Evolutionary conservation across 441 rosid species (phyloP), one percentile per base, ranked within the genome.

Genomic region (Populus hybrid): DNA sequence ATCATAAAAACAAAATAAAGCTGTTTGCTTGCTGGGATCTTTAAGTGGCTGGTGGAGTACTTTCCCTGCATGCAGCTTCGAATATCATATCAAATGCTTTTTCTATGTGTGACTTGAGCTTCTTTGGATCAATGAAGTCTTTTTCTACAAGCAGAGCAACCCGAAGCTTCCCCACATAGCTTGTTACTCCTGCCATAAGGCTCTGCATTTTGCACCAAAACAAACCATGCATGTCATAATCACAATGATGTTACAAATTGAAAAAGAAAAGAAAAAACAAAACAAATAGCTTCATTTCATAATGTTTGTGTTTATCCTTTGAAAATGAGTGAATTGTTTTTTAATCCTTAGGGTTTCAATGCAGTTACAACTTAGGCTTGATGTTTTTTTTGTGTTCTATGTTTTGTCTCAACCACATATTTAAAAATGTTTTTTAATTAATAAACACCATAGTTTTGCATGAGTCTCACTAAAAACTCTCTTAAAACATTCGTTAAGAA

Each of bases 91-190:
- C 79, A 64, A 86, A 86, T 2, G 92, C 88, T 64, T 61, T 75
- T 23, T 85, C 82, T 28, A 86, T 71, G 77, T 79, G 83, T 16
- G 85, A 71, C n/a, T 76, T 79, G 64, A 86, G 78, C 82, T 77
- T 82, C 7, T 73, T 68, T 24, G 83, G 33, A 72, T 88, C 87
- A 9, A 89, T 74, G 77, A 85, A 86, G 18, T 71, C 88, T 61
- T 82, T 88, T 74, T 89, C 89, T 31, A 78, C 59, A 42, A 86
- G 87, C 20, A 89, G 64, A 0, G 88, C 84, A 59, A 89, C 35
- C 42, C 75, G 85, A 31, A 86, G 74, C 68, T 83, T 73, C 79
- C 91, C 90, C 78, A 65, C 79, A 67, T 89, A 89, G 50, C 90
- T 89, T 61, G 88, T 45, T 71, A 88, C 71, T 26, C 85, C 73